Percentiles rank a stretch among this genome's conserved stretches.
These are phyloP conservation scores for Rhamnella rubrinervis DNA, from an alignment of 331 rosid genomes.

Conservation along the genomic window DNA sequence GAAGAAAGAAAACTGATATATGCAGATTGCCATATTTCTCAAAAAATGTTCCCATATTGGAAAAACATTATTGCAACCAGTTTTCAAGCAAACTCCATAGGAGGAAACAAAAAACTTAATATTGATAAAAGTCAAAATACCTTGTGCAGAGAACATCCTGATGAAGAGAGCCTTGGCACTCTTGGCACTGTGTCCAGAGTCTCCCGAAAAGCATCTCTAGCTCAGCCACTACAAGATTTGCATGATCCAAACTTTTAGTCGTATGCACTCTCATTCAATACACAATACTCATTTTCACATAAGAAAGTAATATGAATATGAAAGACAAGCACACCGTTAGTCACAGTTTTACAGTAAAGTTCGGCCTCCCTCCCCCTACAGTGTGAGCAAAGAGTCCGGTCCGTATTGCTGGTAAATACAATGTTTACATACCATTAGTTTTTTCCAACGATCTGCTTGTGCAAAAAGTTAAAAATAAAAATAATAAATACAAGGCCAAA, in stretches of 20 bases:
- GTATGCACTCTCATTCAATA: neutral
- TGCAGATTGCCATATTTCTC: too few relatives aligned
- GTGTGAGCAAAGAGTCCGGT: slow-evolving; percentile 69
- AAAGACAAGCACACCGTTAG: slow-evolving; percentile 54
- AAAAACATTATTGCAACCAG: neutral
- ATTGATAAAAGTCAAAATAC: slow-evolving; percentile 38
- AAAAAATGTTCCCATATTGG: neutral
- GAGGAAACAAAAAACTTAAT: slow-evolving; percentile 12
- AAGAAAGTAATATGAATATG: neutral
- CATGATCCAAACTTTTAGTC: slow-evolving; percentile 20
- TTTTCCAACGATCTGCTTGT: neutral
- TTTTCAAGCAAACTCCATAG: neutral
- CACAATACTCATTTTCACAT: slow-evolving; percentile 9
- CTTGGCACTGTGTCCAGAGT: slow-evolving; percentile 99
- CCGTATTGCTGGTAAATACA: slow-evolving; percentile 46
- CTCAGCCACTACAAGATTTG: slow-evolving; percentile 69
- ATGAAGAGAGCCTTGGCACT: slow-evolving; percentile 99
- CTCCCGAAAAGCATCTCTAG: slow-evolving; percentile 88
- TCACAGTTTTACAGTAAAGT: slow-evolving; percentile 82
- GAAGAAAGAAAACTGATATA: neutral
- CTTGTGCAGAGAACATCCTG: slow-evolving; percentile 99
- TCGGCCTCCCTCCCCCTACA: slow-evolving; percentile 95
- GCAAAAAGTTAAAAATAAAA: slow-evolving; percentile 10
- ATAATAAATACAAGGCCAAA: neutral
- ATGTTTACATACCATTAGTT: slow-evolving; percentile 14